phyloP scores from a whole-genome alignment of 176 grass and related monocot species.

The Alloteropsis semialata region DNA sequence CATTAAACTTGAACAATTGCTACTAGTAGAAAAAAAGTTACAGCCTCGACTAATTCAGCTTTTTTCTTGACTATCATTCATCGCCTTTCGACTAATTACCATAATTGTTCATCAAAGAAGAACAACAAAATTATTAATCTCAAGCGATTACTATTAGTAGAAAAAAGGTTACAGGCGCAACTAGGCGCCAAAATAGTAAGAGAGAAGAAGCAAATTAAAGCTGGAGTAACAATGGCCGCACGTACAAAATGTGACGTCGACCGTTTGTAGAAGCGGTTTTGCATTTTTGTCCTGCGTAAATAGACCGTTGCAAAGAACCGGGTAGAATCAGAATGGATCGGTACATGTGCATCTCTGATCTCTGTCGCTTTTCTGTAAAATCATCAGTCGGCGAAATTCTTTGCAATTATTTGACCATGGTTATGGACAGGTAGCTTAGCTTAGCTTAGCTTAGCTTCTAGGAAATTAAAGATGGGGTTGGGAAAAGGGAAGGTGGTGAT shows the following conservation, averaged over 20 bases:
- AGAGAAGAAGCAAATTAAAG: not conserved
- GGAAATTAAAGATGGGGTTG: conserved; percentile 34
- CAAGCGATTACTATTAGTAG: not conserved
- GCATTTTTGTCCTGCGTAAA: not conserved
- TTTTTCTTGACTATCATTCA: not conserved
- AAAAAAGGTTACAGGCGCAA: not conserved
- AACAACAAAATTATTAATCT: not conserved
- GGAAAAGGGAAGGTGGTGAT: conserved; percentile 40
- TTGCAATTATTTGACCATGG: conserved; percentile 36
- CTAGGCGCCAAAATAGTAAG: not conserved
- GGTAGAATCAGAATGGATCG: conserved; percentile 1
- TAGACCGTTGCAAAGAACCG: not conserved
- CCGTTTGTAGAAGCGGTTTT: not conserved
- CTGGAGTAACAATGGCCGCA: not conserved
- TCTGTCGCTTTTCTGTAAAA: not conserved
- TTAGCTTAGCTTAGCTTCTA: conserved; percentile 25
- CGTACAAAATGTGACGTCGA: not conserved
- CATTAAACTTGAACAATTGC: not conserved
- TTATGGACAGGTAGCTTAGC: conserved; percentile 1
- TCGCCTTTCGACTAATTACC: not conserved
- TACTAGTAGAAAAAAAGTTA: not conserved
- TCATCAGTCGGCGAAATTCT: conserved; percentile 17
- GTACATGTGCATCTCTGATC: not conserved
- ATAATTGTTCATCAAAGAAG: not conserved
- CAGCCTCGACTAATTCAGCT: not conserved